Percentiles rank a stretch among this genome's conserved stretches.
Evolutionary conservation across 2,329 filamentous ascomycete species (phyloP).

Genomic region (Elsinoe perseae): DNA sequence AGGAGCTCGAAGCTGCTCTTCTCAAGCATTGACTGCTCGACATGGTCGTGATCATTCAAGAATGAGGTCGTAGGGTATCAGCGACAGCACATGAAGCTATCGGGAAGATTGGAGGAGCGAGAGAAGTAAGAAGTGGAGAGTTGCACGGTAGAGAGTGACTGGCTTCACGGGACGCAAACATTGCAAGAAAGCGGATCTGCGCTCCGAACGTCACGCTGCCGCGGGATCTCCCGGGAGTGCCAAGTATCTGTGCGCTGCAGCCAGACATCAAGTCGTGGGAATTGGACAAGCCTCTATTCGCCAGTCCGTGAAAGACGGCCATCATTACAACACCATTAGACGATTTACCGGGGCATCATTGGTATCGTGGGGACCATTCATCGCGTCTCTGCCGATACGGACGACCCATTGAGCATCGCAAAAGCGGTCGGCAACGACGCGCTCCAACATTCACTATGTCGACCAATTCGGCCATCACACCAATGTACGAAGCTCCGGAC

Average conservation of each 20-base stretch:
- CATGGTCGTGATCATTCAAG: conserved; percentile 23
- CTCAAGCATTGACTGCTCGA: conserved; percentile 34
- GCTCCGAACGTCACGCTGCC: conserved; percentile 15
- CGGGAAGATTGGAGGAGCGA: neutral
- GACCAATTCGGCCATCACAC: conserved; percentile 18
- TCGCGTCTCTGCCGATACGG: neutral
- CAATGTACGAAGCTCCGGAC: conserved; percentile 11
- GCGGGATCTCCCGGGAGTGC: conserved; percentile 1
- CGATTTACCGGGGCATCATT: neutral
- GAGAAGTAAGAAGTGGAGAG: neutral
- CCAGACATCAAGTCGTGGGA: conserved; percentile 8
- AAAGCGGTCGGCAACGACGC: neutral
- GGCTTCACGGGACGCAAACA: conserved; percentile 12
- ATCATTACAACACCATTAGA: neutral
- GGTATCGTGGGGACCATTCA: neutral
- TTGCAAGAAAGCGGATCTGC: conserved; percentile 12
- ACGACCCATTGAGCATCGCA: neutral
- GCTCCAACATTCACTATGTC: conserved; percentile 15
- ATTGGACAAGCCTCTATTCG: neutral
- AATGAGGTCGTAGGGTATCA: conserved; percentile 5
- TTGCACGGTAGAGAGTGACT: conserved; percentile 11
- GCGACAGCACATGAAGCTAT: conserved; percentile 8
- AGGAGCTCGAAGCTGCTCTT: conserved; percentile 25
- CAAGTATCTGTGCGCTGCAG: conserved; percentile 3
- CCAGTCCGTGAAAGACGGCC: neutral